A percentile compares a stretch with the other conserved stretches of the same genome.
These are phyloP conservation scores for Copromyces sp. DNA, from an alignment of 495 filamentous ascomycete genomes.

Conservation along the genomic window DNA sequence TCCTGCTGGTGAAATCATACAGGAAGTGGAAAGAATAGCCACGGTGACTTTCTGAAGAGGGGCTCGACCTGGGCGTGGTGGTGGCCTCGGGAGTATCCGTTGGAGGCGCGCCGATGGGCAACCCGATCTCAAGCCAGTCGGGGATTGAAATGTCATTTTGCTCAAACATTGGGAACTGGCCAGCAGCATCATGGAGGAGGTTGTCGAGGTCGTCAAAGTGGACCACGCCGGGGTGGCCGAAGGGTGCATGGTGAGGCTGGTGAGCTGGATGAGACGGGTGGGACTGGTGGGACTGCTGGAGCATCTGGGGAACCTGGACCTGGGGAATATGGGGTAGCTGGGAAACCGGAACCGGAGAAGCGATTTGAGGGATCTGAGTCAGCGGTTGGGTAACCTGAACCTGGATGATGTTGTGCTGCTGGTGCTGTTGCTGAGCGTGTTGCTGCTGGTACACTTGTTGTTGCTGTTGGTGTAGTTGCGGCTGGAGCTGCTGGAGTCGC, in stretches of 20 bases:
- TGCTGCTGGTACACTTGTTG: background rate
- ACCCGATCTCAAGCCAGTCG: slow-evolving; percentile 12
- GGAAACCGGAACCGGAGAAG: background rate
- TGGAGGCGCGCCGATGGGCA: background rate
- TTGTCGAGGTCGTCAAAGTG: slow-evolving; percentile 11
- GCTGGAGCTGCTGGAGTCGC: background rate
- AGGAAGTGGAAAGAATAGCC: slow-evolving; percentile 19
- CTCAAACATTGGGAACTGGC: slow-evolving; percentile 7
- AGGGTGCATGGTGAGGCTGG: background rate
- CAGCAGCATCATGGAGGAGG: slow-evolving; percentile 16
- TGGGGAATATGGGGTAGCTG: background rate
- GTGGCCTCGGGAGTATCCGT: background rate
- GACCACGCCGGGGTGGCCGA: background rate
- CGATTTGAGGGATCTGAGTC: background rate
- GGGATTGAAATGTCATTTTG: slow-evolving; percentile 1
- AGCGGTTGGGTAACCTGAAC: background rate
- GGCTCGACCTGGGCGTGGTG: background rate
- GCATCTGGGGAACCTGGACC: background rate
- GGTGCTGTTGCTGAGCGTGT: background rate
- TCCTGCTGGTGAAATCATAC: slow-evolving; percentile 22
- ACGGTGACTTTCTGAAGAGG: slow-evolving; percentile 4
- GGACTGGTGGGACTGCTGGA: background rate
- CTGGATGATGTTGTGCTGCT: background rate
- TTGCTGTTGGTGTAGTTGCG: background rate
- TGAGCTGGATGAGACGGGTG: slow-evolving; percentile 1